These are phyloP conservation scores for Leccinum aurantiacum DNA, from an alignment of 768 basidiomycete species.

Conservation along the genomic window DNA sequence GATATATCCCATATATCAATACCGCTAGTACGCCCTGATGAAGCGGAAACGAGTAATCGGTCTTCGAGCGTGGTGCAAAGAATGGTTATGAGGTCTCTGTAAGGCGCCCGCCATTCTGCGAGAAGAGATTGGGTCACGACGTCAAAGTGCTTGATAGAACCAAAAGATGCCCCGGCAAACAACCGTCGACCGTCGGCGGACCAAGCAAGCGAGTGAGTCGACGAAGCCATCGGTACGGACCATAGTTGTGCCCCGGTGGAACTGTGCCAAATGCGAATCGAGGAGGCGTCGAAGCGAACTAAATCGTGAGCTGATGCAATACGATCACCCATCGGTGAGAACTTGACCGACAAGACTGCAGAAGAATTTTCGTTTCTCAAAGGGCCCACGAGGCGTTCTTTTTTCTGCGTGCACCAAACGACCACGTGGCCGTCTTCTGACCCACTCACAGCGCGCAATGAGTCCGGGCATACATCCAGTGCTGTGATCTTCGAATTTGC, in stretches of 20 bases:
- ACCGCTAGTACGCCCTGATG: neutral
- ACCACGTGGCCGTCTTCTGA: neutral
- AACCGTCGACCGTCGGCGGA: constrained; percentile 14
- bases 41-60: constrained; percentile 4
- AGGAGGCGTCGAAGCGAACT: neutral
- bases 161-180: constrained; percentile 10
- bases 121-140: neutral
- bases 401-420: neutral
- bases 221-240: neutral
- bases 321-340: constrained; percentile 13
- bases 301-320: constrained; percentile 5
- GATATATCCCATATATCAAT: constrained; percentile 19
- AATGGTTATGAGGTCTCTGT: constrained; percentile 7
- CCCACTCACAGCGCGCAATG: neutral
- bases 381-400: constrained; percentile 2
- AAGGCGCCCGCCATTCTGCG: neutral
- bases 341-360: constrained; percentile 15
- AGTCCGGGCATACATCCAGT: neutral
- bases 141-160: constrained; percentile 13
- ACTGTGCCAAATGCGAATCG: constrained; percentile 16
- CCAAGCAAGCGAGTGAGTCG: constrained; percentile 17
- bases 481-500: neutral
- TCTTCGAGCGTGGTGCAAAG: constrained; percentile 3
- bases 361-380: constrained; percentile 1
- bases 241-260: constrained; percentile 4